Conservation (phyloP, 352 stramenopile species). For the Phytophthora citrophthora region DNA sequence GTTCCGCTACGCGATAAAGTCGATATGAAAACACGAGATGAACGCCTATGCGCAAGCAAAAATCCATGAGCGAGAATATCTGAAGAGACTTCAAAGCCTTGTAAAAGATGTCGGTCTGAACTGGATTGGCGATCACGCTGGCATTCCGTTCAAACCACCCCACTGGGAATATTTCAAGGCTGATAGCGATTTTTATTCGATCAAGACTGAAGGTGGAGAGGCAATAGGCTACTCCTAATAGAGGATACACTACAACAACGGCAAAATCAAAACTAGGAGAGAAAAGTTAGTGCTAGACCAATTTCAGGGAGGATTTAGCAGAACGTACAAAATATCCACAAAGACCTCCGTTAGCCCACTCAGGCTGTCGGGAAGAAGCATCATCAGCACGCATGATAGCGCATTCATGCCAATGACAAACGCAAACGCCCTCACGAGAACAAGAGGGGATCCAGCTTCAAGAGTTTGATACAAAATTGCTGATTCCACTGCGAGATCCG, state of each 20-base stretch:
- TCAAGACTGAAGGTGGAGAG: constrained; percentile 34
- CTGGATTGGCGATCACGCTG: constrained; percentile 29
- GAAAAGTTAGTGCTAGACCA: neutral
- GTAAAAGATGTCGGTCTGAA: constrained; percentile 26
- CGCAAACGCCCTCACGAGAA: constrained; percentile 11
- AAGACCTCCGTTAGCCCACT: neutral
- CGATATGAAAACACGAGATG: constrained; percentile 8
- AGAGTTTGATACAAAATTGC: constrained; percentile 17
- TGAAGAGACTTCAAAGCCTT: constrained; percentile 36
- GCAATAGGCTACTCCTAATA: constrained; percentile 33
- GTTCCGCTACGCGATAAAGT: neutral
- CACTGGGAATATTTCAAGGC: constrained; percentile 33
- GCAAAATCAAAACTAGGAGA: constrained; percentile 37
- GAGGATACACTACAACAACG: constrained; percentile 35
- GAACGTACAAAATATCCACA: constrained; percentile 7
- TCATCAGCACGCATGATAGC: constrained; percentile 2
- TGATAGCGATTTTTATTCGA: constrained; percentile 33
- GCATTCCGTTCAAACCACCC: constrained; percentile 36
- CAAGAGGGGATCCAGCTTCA: constrained; percentile 8
- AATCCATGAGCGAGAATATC: constrained; percentile 28
- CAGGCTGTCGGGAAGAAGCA: constrained; percentile 2
- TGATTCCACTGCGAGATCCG: constrained; percentile 10
- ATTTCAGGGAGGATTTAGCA: neutral
- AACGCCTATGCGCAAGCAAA: constrained; percentile 19
- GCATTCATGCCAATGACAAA: constrained; percentile 15